Evolutionary conservation across 2,329 filamentous ascomycete species (phyloP), one percentile per base, ranked within the genome.

Genomic region (Dryadomyces quercus-mongolicae): DNA sequence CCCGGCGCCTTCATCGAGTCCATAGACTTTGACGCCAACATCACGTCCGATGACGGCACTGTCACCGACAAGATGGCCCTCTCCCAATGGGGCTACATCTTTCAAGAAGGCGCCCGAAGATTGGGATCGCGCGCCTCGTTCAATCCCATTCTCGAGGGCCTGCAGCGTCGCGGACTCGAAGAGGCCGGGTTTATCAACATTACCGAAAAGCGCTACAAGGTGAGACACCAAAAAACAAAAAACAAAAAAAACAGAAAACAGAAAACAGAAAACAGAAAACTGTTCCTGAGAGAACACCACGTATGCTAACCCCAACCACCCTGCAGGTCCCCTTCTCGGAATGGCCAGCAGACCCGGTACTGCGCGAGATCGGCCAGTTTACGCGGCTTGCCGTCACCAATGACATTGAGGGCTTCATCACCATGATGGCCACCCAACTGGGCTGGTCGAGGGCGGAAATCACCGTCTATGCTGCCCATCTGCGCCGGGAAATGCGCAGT

Each of bases 311-410:
- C n/a, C n/a, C n/a, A n/a, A n/a, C n/a, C n/a, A n/a, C n/a, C 16
- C 9, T 22, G 18, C 20, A 52, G 48, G 45, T 65, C 18, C 63
- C 65, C 0, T 55, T 64, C 2, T 66, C 65, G 0, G 53, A 58
- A 1, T 71, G 70, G 70, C 64, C 66, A 1, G 63, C 63, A 7
- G 65, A 70, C 49, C 60, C 59, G 10, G 57, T 62, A n/a, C 31
- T 60, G 46, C 62, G 59, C 57, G 59, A 63, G 56, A 57, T 60
- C 38, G 66, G 67, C 10, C 47, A 49, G 45, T 61, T 60, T 21
- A 45, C 52, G n/a, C 40, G 53, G 38, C 20, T 51, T 2, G 52
- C 48, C 8, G 31, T 57, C 8, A 44, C 51, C n/a, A 51, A 52
- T 42, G 59, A 61, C 44, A 50, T 50, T 4, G 59, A 62, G 51